A percentile compares a stretch with the other conserved stretches of the same genome.
These are phyloP conservation scores for Cytospora piceae DNA, from an alignment of 2,329 filamentous ascomycete genomes.

Conservation along the genomic window DNA sequence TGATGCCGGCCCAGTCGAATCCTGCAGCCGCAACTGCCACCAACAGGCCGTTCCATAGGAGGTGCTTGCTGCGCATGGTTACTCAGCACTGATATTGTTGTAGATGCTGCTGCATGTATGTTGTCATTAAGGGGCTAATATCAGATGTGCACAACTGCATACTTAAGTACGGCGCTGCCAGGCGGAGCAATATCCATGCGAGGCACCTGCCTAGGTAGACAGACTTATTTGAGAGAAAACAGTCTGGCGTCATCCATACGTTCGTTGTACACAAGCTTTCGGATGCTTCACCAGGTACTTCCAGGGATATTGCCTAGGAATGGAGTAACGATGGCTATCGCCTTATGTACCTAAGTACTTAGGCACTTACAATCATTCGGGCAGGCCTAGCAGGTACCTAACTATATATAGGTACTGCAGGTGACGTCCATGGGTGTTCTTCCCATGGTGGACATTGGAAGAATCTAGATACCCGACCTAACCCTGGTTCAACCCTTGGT, in stretches of 20 bases:
- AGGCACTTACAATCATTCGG: not conserved
- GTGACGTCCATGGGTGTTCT: too few relatives aligned
- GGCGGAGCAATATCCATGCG: not conserved
- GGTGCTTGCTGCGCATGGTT: not conserved
- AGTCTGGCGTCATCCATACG: too few relatives aligned
- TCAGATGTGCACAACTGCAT: too few relatives aligned
- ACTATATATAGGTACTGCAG: too few relatives aligned
- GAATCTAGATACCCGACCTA: too few relatives aligned
- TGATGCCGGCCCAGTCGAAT: constrained; percentile 42
- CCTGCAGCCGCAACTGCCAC: constrained; percentile 5
- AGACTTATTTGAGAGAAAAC: too few relatives aligned
- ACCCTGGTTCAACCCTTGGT: not conserved
- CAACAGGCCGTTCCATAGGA: not conserved
- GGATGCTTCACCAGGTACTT: too few relatives aligned
- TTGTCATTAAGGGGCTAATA: not conserved
- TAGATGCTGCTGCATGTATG: not conserved
- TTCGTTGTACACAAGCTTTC: too few relatives aligned
- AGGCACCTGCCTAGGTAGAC: too few relatives aligned
- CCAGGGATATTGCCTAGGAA: not conserved
- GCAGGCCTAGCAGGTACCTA: not conserved
- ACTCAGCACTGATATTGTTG: not conserved
- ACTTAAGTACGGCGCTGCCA: not conserved
- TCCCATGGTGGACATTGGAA: too few relatives aligned
- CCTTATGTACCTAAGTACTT: not conserved
- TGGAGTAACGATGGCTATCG: too few relatives aligned